These are phyloP conservation scores for Amphibolis antarctica DNA, from an alignment of 106 monocot species.

Conservation along the genomic window DNA sequence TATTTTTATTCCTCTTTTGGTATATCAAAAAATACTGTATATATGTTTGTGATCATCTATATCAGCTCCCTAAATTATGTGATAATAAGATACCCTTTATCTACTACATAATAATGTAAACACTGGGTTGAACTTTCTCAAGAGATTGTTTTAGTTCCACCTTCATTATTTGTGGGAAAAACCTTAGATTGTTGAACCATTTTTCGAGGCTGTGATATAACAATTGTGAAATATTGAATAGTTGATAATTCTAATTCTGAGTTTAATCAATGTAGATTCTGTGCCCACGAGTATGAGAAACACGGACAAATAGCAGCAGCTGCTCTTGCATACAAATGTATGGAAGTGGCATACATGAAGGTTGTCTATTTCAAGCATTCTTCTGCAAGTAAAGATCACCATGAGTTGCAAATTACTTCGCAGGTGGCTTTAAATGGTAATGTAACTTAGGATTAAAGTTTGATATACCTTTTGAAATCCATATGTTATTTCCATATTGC, in stretches of 20 bases:
- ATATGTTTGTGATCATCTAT: no score
- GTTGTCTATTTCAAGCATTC: slow-evolving; percentile 65
- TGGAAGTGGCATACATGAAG: slow-evolving; percentile 91
- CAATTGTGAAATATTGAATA: not conserved
- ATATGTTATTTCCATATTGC: no score
- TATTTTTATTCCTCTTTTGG: no score
- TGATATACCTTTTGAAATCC: not conserved
- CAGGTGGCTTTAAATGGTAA: slow-evolving; percentile 52
- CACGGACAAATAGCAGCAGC: slow-evolving; percentile 74
- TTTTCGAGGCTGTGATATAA: not conserved
- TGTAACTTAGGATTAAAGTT: not conserved
- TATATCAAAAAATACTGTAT: no score
- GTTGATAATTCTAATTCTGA: slow-evolving; percentile 6
- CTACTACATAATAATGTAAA: no score
- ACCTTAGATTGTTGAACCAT: not conserved
- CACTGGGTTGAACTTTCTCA: not conserved
- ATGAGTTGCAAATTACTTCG: slow-evolving; percentile 42
- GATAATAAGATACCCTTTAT: no score
- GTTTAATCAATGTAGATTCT: slow-evolving; percentile 43
- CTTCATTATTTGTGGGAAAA: not conserved
- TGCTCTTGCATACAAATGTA: slow-evolving; percentile 88
- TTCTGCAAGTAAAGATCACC: slow-evolving; percentile 58
- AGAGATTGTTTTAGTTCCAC: not conserved
- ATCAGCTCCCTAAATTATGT: no score
- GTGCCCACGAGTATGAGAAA: slow-evolving; percentile 72